phyloP scores from a whole-genome alignment of 2,329 filamentous ascomycete genomes.

The Fusarium pseudograminearum region DNA sequence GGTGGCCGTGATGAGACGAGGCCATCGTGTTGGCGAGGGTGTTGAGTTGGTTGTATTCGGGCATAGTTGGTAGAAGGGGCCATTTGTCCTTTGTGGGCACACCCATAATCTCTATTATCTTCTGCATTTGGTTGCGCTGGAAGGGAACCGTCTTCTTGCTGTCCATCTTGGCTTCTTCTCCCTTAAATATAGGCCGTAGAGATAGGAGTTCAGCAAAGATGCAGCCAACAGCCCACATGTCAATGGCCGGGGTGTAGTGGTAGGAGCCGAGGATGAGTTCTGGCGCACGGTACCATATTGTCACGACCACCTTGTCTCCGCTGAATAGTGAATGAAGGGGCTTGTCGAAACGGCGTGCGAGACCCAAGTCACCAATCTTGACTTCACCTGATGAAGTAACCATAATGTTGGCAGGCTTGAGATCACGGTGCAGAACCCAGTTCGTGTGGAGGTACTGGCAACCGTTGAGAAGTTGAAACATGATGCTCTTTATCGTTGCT shows the following conservation, averaged over 20 bases:
- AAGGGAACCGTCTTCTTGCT: constrained; percentile 97
- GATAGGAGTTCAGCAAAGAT: constrained; percentile 96
- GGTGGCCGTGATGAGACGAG: constrained; percentile 57
- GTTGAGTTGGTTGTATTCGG: constrained; percentile 81
- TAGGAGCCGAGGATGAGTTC: constrained; percentile 90
- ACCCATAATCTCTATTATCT: constrained; percentile 97
- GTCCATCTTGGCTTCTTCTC: constrained; percentile 99
- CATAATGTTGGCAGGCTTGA: constrained; percentile 99
- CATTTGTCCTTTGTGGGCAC: constrained; percentile 89
- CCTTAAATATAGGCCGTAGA: constrained; percentile 95
- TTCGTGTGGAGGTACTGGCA: constrained; percentile 95
- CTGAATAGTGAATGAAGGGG: constrained; percentile 91
- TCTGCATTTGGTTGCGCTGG: constrained; percentile 98
- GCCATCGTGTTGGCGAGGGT: constrained; percentile 64
- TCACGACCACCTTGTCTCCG: constrained; percentile 98
- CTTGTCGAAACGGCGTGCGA: constrained; percentile 94
- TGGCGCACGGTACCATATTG: constrained; percentile 98
- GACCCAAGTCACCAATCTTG: constrained; percentile 92
- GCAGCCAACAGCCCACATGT: constrained; percentile 97
- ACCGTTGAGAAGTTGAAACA: constrained; percentile 95
- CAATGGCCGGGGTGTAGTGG: constrained; percentile 98
- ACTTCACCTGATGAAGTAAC: constrained; percentile 91
- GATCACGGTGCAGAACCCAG: constrained; percentile 96
- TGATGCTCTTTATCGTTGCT: constrained; percentile 88
- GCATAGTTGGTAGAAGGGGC: constrained; percentile 87